Percentiles rank a stretch among this genome's conserved stretches.
phyloP scores from a whole-genome alignment of 495 filamentous ascomycete genomes.

The Penicillium diatomitis region DNA sequence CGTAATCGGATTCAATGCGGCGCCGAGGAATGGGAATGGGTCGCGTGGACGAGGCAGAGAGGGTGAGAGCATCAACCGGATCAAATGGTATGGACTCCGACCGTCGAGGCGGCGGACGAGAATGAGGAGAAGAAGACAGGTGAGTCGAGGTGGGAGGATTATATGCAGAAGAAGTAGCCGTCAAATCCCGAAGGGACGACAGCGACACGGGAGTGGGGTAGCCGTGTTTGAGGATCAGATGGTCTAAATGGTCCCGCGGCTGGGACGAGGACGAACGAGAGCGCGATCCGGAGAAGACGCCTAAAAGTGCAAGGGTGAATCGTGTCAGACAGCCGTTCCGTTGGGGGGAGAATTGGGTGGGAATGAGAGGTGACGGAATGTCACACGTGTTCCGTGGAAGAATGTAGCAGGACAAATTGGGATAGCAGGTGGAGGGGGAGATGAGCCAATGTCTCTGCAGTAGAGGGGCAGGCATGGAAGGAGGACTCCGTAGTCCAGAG shows the following conservation, averaged over 20 bases:
- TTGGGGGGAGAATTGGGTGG: neutral
- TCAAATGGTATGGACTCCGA: slow-evolving; percentile 11
- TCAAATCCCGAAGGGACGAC: slow-evolving; percentile 64
- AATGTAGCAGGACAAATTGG: slow-evolving; percentile 13
- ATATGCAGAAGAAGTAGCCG: slow-evolving; percentile 56
- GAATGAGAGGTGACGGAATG: too few species aligned
- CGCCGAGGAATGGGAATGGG: slow-evolving; percentile 35
- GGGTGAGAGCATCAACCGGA: slow-evolving; percentile 19
- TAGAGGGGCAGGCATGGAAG: neutral
- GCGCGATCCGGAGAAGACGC: slow-evolving; percentile 37
- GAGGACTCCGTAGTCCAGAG: neutral
- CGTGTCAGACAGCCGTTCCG: slow-evolving; percentile 14
- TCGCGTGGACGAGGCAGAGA: slow-evolving; percentile 25
- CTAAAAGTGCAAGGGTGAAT: slow-evolving; percentile 37
- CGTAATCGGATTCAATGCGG: slow-evolving; percentile 15
- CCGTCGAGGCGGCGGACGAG: neutral
- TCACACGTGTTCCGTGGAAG: neutral
- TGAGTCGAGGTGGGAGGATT: slow-evolving; percentile 30
- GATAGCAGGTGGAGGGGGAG: neutral
- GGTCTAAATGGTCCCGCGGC: slow-evolving; percentile 68
- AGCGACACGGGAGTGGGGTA: slow-evolving; percentile 53
- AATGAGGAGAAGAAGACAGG: slow-evolving; percentile 2
- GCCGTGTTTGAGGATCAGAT: slow-evolving; percentile 42
- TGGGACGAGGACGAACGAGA: slow-evolving; percentile 52
- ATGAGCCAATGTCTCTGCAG: neutral